Evolutionary conservation across 2,329 filamentous ascomycete species (phyloP), one percentile per base, ranked within the genome.

Genomic region (Alternaria sp.): DNA sequence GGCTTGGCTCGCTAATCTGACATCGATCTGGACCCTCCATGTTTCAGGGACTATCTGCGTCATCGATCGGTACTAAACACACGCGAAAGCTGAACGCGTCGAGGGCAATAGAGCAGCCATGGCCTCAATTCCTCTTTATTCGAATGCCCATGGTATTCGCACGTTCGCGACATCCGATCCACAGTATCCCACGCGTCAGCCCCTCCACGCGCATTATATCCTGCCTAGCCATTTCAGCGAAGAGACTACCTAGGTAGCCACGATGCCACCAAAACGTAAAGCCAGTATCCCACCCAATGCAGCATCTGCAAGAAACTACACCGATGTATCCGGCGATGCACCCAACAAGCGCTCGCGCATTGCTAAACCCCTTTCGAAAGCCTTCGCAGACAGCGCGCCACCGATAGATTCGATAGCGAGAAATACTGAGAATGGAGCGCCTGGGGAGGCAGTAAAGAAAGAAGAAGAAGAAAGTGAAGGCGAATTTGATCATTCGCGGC

Each of bases 261-360:
- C 30, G 7, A 71, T 71, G 68, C 64, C 61, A 14, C 65, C 67
- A 14, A 71, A 71, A 51, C 62, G 66, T 43, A 66, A 66, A 56
- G 43, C 61, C 2, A 65, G 28, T 14, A 79, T 80, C 68, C 71
- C 77, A 4, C 63, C 71, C 7, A 74, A 73, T 44, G 70, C 71
- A 22, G 64, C 64, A 24, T 74, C 72, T 9, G 72, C 75, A 39
- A 65, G 58, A 36, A 67, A 65, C 4, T 79, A 79, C 62, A 73
- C 77, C n/a, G 77, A 79, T 55, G 51, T 61, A 11, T 60, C 71
- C 6, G 77, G 77, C 44, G 63, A 54, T 28, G 70, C 72, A 16
- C 68, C 77, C 36, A 80, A 79, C 66, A 77, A 79, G 53, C 77
- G 78, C 18, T 80, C 77, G 11, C 69, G 72, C 24, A 49, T 65